Conservation (phyloP, 495 filamentous ascomycete genomes). For the Rusavskia elegans region DNA sequence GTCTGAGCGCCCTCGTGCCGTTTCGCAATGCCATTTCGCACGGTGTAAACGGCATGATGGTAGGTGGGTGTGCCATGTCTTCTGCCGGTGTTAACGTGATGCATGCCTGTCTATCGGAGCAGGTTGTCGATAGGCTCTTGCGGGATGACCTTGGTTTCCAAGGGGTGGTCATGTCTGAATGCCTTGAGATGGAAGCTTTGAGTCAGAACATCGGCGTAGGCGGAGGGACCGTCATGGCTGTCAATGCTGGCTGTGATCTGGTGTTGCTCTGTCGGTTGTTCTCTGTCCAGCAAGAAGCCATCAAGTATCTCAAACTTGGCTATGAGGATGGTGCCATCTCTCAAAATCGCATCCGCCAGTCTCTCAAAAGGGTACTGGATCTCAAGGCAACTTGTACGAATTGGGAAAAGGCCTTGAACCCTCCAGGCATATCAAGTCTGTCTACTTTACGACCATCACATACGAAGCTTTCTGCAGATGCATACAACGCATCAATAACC, state of each 20-base stretch:
- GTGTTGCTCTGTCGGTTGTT: conserved; percentile 74
- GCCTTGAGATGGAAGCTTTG: conserved; percentile 87
- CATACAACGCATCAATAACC: conserved; percentile 75
- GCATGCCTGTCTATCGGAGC: conserved; percentile 81
- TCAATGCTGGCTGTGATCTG: conserved; percentile 80
- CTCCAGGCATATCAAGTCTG: conserved; percentile 51
- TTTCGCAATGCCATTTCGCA: conserved; percentile 74
- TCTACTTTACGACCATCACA: conserved; percentile 69
- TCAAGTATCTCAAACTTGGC: conserved; percentile 68
- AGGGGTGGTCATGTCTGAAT: conserved; percentile 86
- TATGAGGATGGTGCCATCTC: conserved; percentile 74
- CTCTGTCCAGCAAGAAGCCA: conserved; percentile 71
- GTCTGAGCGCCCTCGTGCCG: conserved; percentile 65
- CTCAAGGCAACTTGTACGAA: conserved; percentile 66
- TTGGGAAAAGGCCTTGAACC: conserved; percentile 72
- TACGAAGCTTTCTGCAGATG: conserved; percentile 58
- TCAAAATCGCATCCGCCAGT: conserved; percentile 55
- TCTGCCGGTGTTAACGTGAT: conserved; percentile 78
- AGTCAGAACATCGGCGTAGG: conserved; percentile 86
- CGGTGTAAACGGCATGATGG: conserved; percentile 82
- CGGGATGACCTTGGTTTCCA: conserved; percentile 71
- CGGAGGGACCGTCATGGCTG: conserved; percentile 83
- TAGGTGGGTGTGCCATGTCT: conserved; percentile 75
- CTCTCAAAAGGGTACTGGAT: conserved; percentile 52
- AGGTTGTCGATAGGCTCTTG: conserved; percentile 73